These are phyloP conservation scores for Penicillium sp. DNA, from an alignment of 2,329 filamentous ascomycete species.

Conservation along the genomic window DNA sequence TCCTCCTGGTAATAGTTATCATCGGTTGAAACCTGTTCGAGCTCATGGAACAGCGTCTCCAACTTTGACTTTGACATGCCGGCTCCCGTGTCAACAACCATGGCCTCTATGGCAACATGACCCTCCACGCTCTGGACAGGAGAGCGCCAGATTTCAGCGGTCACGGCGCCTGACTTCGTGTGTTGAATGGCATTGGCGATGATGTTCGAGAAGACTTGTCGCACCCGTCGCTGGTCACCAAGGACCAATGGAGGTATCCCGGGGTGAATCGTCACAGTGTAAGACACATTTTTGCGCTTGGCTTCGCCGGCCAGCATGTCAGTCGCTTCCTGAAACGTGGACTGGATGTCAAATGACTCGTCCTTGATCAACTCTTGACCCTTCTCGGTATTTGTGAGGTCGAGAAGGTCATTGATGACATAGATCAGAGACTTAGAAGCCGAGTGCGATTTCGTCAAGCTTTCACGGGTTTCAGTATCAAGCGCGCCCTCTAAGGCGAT, in stretches of 20 bases:
- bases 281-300: conserved; percentile 67
- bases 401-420: conserved; percentile 86
- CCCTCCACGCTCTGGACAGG: conserved; percentile 43
- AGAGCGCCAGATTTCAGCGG: conserved; percentile 61
- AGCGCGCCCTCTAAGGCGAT: conserved; percentile 78
- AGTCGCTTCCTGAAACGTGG: conserved; percentile 70
- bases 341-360: conserved; percentile 67
- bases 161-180: conserved; percentile 63
- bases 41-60: conserved; percentile 57
- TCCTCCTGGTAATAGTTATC: conserved; percentile 38
- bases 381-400: conserved; percentile 82
- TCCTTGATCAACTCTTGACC: conserved; percentile 73
- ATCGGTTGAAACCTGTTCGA: conserved; percentile 61
- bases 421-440: conserved; percentile 90
- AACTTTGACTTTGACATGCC: conserved; percentile 57
- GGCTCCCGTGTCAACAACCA: conserved; percentile 67
- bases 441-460: conserved; percentile 76
- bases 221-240: conserved; percentile 73
- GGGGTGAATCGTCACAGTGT: conserved; percentile 61
- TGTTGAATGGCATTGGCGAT: conserved; percentile 80
- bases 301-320: conserved; percentile 69
- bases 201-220: conserved; percentile 77
- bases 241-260: conserved; percentile 65
- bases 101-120: conserved; percentile 65
- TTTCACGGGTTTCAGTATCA: conserved; percentile 78